Conservation (phyloP, 2,329 filamentous ascomycete species). For the Sclerotiophoma versabilis region DNA sequence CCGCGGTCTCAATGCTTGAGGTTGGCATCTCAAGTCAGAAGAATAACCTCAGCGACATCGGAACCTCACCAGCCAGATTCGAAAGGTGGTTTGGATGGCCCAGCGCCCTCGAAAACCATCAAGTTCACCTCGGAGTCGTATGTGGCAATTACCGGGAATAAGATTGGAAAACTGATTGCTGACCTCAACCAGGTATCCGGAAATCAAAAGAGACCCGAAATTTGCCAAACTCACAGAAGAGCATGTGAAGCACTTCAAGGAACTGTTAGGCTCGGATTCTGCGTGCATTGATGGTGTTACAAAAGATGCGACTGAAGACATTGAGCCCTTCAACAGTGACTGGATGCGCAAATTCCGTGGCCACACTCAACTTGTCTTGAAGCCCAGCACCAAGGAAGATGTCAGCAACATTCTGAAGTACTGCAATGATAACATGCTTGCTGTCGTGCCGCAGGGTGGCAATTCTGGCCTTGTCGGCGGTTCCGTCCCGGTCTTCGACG, state of each 20-base stretch:
- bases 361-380: constrained; percentile 84
- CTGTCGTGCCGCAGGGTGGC: constrained; percentile 95
- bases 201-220: constrained; percentile 77
- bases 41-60: constrained; percentile 50
- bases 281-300: constrained; percentile 86
- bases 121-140: constrained; percentile 84
- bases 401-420: constrained; percentile 91
- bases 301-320: constrained; percentile 75
- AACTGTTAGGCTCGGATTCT: constrained; percentile 77
- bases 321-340: constrained; percentile 92
- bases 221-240: constrained; percentile 77
- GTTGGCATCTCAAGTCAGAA: constrained; percentile 45
- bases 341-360: constrained; percentile 99
- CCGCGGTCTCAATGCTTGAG: constrained; percentile 32
- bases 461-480: constrained; percentile 97
- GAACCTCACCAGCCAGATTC: constrained; percentile 51
- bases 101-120: constrained; percentile 55
- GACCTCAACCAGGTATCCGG: constrained; percentile 65
- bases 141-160: constrained; percentile 18
- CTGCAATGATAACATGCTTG: constrained; percentile 91
- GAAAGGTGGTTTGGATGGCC: constrained; percentile 44
- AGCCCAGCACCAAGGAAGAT: constrained; percentile 83
- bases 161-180: constrained; percentile 6
- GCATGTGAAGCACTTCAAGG: constrained; percentile 83
- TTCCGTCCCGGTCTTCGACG: constrained; percentile 95